phyloP scores from a whole-genome alignment of 768 basidiomycete species.

The Tylopilus balloui region DNA sequence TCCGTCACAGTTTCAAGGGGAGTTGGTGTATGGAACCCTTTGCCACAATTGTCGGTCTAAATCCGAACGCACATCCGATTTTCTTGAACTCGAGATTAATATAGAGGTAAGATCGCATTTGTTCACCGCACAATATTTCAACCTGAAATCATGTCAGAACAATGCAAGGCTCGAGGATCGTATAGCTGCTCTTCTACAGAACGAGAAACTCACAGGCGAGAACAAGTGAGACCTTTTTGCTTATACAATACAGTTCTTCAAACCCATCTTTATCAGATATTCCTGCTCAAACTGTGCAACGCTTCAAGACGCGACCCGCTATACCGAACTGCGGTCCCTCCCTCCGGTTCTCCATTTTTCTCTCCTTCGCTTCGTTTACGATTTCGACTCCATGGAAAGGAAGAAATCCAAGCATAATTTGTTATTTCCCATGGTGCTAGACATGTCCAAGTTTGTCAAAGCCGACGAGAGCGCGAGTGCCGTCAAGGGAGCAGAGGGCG shows the following conservation, averaged over 20 bases:
- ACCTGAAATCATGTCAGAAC: conserved; percentile 39
- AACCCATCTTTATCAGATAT: conserved; percentile 49
- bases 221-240: conserved; percentile 55
- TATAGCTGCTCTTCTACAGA: conserved; percentile 56
- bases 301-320: conserved; percentile 76
- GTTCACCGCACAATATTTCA: not conserved
- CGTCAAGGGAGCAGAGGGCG: conserved; percentile 13
- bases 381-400: conserved; percentile 69
- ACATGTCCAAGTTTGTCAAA: conserved; percentile 65
- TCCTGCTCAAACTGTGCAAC: conserved; percentile 68
- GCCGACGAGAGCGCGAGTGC: conserved; percentile 23
- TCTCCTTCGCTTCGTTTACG: conserved; percentile 89
- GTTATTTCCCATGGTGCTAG: conserved; percentile 66
- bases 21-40: conserved; percentile 71
- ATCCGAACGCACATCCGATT: conserved; percentile 68
- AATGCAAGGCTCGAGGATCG: conserved; percentile 72
- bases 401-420: conserved; percentile 84
- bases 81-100: conserved; percentile 85
- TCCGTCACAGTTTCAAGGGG: conserved; percentile 74
- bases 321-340: conserved; percentile 61
- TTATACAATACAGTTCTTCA: not conserved
- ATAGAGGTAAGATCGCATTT: conserved; percentile 49
- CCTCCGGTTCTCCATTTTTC: conserved; percentile 92
- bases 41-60: conserved; percentile 66
- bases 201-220: conserved; percentile 74